Conservation (phyloP, 306 rosid genomes). For the Castanea sativa region DNA sequence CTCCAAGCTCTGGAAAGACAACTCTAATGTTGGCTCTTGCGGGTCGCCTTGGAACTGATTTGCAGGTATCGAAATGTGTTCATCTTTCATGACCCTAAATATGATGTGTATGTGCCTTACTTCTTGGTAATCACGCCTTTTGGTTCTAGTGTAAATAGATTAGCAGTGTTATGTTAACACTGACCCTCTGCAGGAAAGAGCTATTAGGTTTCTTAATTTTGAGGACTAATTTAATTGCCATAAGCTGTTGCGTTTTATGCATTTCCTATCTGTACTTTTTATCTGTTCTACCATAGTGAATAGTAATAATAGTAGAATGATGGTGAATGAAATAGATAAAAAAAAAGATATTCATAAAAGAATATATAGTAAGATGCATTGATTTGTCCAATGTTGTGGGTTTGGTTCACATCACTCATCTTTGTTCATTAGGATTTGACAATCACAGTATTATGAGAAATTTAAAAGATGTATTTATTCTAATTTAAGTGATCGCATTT, state of each 20-base stretch:
- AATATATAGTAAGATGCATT: not conserved
- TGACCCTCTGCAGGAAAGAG: not conserved
- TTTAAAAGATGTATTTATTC: not conserved
- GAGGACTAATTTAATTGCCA: not conserved
- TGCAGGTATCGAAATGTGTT: conserved; percentile 60
- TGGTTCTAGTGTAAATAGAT: not conserved
- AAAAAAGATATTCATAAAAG: no score
- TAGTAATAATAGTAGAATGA: not conserved
- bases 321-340: not conserved
- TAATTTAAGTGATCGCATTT: not conserved
- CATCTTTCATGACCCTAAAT: not conserved
- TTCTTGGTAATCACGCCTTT: not conserved
- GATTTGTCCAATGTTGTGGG: not conserved
- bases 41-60: conserved; percentile 79
- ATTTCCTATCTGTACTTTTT: not conserved
- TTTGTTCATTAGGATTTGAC: not conserved
- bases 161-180: not conserved
- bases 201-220: not conserved
- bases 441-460: not conserved
- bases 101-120: not conserved
- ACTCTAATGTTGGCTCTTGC: conserved; percentile 91
- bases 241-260: not conserved
- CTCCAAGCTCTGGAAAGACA: conserved; percentile 98
- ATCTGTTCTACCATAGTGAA: not conserved
- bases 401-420: not conserved